Evolutionary conservation across 1,284 basidiomycete species (phyloP).

Genomic region (Marasmius sp.): DNA sequence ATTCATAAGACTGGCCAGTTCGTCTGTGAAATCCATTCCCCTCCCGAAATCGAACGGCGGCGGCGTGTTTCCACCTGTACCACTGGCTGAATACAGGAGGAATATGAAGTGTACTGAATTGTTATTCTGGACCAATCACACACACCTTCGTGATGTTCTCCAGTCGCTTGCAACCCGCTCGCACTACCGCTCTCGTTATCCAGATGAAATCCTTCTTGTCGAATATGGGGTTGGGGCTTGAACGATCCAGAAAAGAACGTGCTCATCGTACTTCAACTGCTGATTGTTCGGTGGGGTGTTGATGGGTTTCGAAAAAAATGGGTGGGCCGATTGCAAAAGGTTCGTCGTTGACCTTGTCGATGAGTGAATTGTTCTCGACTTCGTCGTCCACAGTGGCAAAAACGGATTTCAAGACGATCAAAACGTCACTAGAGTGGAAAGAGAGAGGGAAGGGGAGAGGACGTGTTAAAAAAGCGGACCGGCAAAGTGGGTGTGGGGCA

Average conservation of each 20-base stretch:
- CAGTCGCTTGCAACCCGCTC: not conserved
- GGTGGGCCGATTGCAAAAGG: not conserved
- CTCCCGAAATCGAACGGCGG: not conserved
- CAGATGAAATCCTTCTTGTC: constrained; percentile 67
- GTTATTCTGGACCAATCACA: not conserved
- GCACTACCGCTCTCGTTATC: constrained; percentile 23
- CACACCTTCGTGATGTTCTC: constrained; percentile 19
- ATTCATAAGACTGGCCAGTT: constrained; percentile 59
- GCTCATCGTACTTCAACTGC: not conserved
- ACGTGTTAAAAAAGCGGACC: not conserved
- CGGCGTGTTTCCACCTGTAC: not conserved
- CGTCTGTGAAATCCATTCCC: constrained; percentile 59
- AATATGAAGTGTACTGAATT: not conserved
- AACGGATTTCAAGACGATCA: not conserved
- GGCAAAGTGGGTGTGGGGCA: not conserved
- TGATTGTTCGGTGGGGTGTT: not conserved
- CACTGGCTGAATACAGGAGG: not conserved
- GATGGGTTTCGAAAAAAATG: not conserved
- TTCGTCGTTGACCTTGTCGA: not conserved
- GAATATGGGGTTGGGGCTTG: constrained; percentile 16
- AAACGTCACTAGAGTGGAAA: not conserved
- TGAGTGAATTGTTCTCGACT: not conserved
- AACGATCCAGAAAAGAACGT: not conserved
- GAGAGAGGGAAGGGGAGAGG: not conserved
- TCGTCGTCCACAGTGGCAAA: not conserved